Evolutionary conservation across 2,329 filamentous ascomycete species (phyloP).

Genomic region (Aureobasidium sp.): DNA sequence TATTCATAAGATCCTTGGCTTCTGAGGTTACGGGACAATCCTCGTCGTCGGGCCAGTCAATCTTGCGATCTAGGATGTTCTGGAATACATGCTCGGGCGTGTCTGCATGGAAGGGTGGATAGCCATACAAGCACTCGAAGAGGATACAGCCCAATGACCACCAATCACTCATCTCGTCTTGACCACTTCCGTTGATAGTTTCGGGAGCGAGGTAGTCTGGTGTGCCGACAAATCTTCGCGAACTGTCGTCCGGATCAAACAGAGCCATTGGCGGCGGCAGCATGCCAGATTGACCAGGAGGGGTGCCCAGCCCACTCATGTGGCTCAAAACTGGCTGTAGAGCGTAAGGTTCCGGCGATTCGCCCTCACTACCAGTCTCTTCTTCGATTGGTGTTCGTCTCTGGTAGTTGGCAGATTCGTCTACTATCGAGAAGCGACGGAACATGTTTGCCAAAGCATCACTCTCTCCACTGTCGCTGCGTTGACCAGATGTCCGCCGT

Average conservation of each 20-base stretch:
- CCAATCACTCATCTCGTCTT: constrained; percentile 99
- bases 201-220: constrained; percentile 96
- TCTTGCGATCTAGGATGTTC: constrained; percentile 82
- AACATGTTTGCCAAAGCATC: constrained; percentile 79
- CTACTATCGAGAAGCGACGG: constrained; percentile 52
- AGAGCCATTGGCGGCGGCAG: constrained; percentile 84
- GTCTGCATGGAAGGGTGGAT: constrained; percentile 83
- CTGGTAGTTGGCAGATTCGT: constrained; percentile 31
- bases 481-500: constrained; percentile 66
- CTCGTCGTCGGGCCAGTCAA: constrained; percentile 83
- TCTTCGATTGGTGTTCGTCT: constrained; percentile 63
- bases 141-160: constrained; percentile 99
- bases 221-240: constrained; percentile 88
- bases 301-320: constrained; percentile 47
- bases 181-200: constrained; percentile 87
- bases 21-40: constrained; percentile 67
- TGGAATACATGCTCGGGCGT: constrained; percentile 93
- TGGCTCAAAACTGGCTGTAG: constrained; percentile 53
- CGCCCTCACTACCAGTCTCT: constrained; percentile 56
- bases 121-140: constrained; percentile 90
- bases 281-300: constrained; percentile 63
- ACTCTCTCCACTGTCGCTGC: constrained; percentile 88
- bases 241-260: constrained; percentile 90
- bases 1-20: constrained; percentile 91
- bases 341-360: constrained; percentile 65